Conservation (phyloP, 1,284 basidiomycete species). For the Laetiporus sulphureus region DNA sequence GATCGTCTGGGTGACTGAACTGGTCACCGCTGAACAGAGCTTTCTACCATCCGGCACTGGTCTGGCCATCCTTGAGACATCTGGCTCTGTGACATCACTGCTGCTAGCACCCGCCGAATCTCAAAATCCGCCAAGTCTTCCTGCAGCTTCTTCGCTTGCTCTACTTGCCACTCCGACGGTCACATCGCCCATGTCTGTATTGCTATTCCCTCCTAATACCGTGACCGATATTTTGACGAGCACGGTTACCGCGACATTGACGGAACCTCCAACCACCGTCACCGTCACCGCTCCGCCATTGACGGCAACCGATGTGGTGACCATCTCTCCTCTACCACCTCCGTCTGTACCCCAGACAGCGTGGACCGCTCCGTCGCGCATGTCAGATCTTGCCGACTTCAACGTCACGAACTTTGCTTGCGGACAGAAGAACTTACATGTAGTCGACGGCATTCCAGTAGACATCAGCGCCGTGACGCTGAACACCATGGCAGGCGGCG, state of each 20-base stretch:
- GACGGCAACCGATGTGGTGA: slow-evolving; percentile 27
- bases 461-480: slow-evolving; percentile 19
- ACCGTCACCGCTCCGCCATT: slow-evolving; percentile 26
- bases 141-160: slow-evolving; percentile 3
- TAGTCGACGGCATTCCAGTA: slow-evolving; percentile 44
- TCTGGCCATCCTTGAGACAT: slow-evolving; percentile 5
- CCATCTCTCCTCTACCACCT: slow-evolving; percentile 16
- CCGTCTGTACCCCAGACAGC: slow-evolving; percentile 14
- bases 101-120: slow-evolving; percentile 8
- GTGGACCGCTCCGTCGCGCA: slow-evolving; percentile 48
- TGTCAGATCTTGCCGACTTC: slow-evolving; percentile 56
- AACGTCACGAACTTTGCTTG: slow-evolving; percentile 50
- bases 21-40: slow-evolving; percentile 12
- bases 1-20: slow-evolving; percentile 12
- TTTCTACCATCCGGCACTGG: slow-evolving; percentile 5
- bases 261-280: slow-evolving; percentile 27
- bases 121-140: too few species aligned
- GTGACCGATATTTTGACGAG: slow-evolving; percentile 13
- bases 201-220: slow-evolving; percentile 5
- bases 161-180: slow-evolving; percentile 3
- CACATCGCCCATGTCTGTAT: neutral
- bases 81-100: slow-evolving; percentile 2
- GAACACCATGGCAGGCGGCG: slow-evolving; percentile 4
- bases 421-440: slow-evolving; percentile 49
- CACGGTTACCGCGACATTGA: slow-evolving; percentile 22